Base-by-base conservation (phyloP, 2,329 filamentous ascomycete species). In the Claviceps monticola region DNA sequence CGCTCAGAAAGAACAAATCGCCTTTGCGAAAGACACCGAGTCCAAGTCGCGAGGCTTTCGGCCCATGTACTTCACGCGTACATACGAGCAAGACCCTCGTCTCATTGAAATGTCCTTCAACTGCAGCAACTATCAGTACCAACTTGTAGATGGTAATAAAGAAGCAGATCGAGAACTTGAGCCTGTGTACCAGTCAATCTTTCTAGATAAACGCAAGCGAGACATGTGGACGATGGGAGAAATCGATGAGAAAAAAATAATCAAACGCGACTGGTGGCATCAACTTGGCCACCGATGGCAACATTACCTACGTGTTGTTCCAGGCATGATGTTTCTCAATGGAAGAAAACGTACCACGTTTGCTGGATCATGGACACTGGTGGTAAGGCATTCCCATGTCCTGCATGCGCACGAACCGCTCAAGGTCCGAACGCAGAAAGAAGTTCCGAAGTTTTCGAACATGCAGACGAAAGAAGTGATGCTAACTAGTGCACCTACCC, bases 61-160 rank as follows among this genome's bases (percentile, higher is more conserved):
- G 48, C 79, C 80, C 49, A 83, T 83, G 80, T 84, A 83, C 66
- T 76, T 76, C 60, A 83, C 79, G 57, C 78, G 81, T 51, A 75
- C 73, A 50, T 83, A 84, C 61, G 64, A 70, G 0, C 54, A 73
- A 14, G 74, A 82, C 57, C 70, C 72, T 1, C 74, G 69, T 2
- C 77, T 80, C 59, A 75, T 84, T 7, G 80, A 83, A 62, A 83
- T 83, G 80, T 83, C 77, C 52, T 88, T 87, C 65, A 83, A 88
- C 64, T 85, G 82, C 67, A 83, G 80, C 39, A 85, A 86, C 62
- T 87, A 88, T 65, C 84, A 88, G 62, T 74, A 81, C 45, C 84
- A 88, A 61, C 84, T 88, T 56, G 79, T 79, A 1, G 63, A 64
- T 19, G 61, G 62, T 0, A 61, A 60, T 17, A 48, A 54, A 9